Conservation (phyloP, 768 basidiomycete genomes). For the Kwoniella europaea region DNA sequence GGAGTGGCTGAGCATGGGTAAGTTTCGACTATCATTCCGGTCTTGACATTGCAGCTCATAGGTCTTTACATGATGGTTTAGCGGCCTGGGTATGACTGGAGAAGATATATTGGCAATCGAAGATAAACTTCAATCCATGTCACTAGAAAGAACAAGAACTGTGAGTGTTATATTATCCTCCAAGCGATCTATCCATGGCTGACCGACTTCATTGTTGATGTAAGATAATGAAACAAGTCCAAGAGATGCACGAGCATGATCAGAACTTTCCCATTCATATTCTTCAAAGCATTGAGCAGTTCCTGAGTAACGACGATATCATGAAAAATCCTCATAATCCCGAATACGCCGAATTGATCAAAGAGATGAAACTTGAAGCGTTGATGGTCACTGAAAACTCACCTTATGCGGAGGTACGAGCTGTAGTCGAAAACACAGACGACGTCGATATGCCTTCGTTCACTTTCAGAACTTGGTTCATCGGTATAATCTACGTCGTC, state of each 20-base stretch:
- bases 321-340: constrained; percentile 19
- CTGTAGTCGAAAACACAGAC: constrained; percentile 64
- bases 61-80: background rate
- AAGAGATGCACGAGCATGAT: constrained; percentile 38
- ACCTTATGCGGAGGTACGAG: constrained; percentile 79
- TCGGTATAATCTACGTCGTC: constrained; percentile 60
- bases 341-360: constrained; percentile 33
- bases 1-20: constrained; percentile 18
- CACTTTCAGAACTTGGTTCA: constrained; percentile 51
- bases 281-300: constrained; percentile 33
- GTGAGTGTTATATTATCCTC: background rate
- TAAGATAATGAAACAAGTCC: constrained; percentile 33
- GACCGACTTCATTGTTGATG: background rate
- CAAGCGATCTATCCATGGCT: background rate
- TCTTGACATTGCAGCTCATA: background rate
- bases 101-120: constrained; percentile 20
- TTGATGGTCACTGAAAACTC: constrained; percentile 65
- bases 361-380: constrained; percentile 48
- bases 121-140: constrained; percentile 14
- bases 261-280: constrained; percentile 43
- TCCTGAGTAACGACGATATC: constrained; percentile 34
- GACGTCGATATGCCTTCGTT: constrained; percentile 46
- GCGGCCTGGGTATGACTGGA: constrained; percentile 16
- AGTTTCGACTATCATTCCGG: background rate
- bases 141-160: constrained; percentile 7